Base-by-base conservation (phyloP, 2,329 filamentous ascomycete species). In the Cercospora nicotianae region DNA sequence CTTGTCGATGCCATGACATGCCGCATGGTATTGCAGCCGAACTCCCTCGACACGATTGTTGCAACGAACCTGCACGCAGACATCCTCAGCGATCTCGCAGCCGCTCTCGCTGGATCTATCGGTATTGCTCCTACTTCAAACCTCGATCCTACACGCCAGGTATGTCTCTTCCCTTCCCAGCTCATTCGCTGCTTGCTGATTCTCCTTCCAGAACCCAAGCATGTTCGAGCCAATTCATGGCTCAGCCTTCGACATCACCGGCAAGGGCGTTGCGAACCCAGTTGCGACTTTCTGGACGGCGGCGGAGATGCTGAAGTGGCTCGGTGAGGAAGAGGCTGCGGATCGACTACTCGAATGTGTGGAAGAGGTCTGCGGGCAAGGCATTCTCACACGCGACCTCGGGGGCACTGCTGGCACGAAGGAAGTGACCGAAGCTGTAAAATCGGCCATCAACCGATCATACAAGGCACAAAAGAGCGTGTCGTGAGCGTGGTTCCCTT, bases 101-200 rank as follows among this genome's bases (percentile, higher is more conserved):
- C 90, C n/a, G 88, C 89, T 0, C 80, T 91, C 8, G 89, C 89
- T 2, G 90, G 90, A 0, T 89, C 86, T 1, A 91, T 92, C 68
- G 89, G 90, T 6, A 91, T 92, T 69, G 90, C 89, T 2, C 89
- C 89, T 3, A 90, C 89, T 0, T 87, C 85, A 42, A 92, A 91
- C 72, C 80, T 91, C 0, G 89, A 91, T 71, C 89, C 89, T 0
- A 87, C 85, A 0, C 80, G 86, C 12, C 75, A 83, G 36, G 61
- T 55, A 63, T 55, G 61, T 16, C 23, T n/a, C 23, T 28, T 53
- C 13, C 5, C 20, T 53, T 26, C 12, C 23, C 12, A 30, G 48
- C 48, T 53, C 45, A 9, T 55, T 16, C 39, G 1, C 26, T 13
- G n/a, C 45, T 9, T 55, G 9, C 45, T 53, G 7, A 33, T 2